Evolutionary conservation across 805 yeast species (phyloP), one percentile per base, ranked within the genome.

Genomic region (Monosporozyma aerobia): DNA sequence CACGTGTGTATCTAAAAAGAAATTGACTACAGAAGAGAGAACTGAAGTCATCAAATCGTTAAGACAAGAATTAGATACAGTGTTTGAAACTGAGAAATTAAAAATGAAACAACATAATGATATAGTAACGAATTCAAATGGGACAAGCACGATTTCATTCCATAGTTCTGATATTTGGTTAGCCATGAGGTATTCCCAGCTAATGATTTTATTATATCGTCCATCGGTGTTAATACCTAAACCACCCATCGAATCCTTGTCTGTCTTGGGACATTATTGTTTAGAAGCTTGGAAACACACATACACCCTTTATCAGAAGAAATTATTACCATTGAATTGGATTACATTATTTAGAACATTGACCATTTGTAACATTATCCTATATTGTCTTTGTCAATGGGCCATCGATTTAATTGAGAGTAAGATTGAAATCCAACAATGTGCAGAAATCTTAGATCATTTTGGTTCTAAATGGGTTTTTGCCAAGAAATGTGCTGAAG

Each of bases 221-320:
- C 82, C 82, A 5, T 77, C 80, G 3, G 73, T 73, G 43, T 61
- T 78, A 46, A 69, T 73, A 9, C 80, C 82, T 3, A 65, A 65
- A 9, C 79, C 81, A 2, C 63, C 75, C 0, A 57, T 65, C 13
- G 72, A 69, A 23, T 68, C 71, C 5, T 52, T 78, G 37, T 69
- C 73, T n/a, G 64, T 69, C 11, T 56, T 78, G 47, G 77, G 80
- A 0, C 74, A 73, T 44, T 71, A 73, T 14, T 75, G 79, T 51
- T 59, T 77, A 13, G 74, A 76, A 47, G 73, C 75, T 11, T 60
- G 77, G 46, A 72, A 78, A 19, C 74, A 72, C 57, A 74, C 77
- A 1, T 77, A 77, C 62, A 71, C 69, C 44, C 56, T 77, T 3
- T 77, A 74, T 63, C 70, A 73, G 43, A 67, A 74, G 9, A 74